phyloP scores from a whole-genome alignment of 2,329 filamentous ascomycete genomes.

The Paecilomyces formosus region DNA sequence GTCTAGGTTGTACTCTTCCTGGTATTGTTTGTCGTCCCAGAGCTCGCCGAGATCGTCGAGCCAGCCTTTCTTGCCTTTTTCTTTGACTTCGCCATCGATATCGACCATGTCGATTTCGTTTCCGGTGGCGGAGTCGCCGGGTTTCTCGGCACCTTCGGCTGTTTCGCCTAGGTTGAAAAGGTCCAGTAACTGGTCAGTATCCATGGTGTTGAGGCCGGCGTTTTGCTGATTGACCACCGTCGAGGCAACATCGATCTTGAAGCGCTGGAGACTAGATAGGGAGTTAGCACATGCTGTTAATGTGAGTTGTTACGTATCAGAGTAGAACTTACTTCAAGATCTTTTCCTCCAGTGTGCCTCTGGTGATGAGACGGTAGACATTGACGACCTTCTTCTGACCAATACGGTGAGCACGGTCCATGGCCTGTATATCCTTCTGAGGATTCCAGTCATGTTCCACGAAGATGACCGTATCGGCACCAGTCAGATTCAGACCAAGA shows the following conservation, averaged over 20 bases:
- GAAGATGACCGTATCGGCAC: constrained; percentile 97
- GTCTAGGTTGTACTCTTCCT: constrained; percentile 94
- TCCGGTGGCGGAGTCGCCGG: constrained; percentile 52
- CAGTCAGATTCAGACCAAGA: constrained; percentile 87
- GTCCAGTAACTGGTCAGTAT: constrained; percentile 95
- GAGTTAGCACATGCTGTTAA: constrained; percentile 2
- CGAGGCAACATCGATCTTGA: constrained; percentile 98
- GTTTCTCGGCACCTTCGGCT: constrained; percentile 48
- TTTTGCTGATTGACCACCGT: constrained; percentile 99
- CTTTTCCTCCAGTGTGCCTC: constrained; percentile 96
- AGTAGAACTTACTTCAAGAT: constrained; percentile 62
- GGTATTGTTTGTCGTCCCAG: constrained; percentile 96
- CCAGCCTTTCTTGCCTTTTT: constrained; percentile 95
- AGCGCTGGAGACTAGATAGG: constrained; percentile 71
- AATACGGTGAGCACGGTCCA: constrained; percentile 97
- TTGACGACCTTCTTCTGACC: constrained; percentile 99
- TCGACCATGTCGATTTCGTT: constrained; percentile 73
- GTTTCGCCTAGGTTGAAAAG: constrained; percentile 86
- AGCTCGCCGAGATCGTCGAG: constrained; percentile 90
- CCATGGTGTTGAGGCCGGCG: constrained; percentile 88
- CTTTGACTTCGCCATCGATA: constrained; percentile 81
- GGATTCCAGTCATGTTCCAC: constrained; percentile 99
- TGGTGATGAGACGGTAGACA: constrained; percentile 91
- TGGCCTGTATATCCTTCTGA: constrained; percentile 95
- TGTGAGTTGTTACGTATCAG: constrained; percentile 6